A percentile compares a stretch with the other conserved stretches of the same genome.
These are phyloP conservation scores for Pisolithus microcarpus DNA, from an alignment of 768 basidiomycete genomes.

Conservation along the genomic window DNA sequence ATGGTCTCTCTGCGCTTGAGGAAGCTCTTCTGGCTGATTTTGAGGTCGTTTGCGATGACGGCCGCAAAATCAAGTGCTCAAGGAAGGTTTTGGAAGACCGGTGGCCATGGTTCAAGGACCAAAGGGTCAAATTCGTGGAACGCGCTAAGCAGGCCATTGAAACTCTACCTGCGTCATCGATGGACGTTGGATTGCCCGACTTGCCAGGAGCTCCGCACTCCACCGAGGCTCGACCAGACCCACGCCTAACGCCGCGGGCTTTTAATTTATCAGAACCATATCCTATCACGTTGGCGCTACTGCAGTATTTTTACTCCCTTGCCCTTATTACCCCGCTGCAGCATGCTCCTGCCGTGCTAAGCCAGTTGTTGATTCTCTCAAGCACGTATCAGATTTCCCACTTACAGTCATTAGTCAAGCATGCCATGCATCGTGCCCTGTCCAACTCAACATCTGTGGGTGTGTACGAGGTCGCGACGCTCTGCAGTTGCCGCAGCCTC, in stretches of 20 bases:
- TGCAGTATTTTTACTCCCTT: conserved; percentile 92
- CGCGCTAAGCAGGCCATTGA: conserved; percentile 52
- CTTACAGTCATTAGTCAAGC: conserved; percentile 75
- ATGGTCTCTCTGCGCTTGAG: conserved; percentile 79
- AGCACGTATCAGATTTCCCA: conserved; percentile 76
- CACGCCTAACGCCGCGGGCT: conserved; percentile 70
- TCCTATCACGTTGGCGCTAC: conserved; percentile 76
- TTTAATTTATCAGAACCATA: conserved; percentile 85
- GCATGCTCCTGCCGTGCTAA: conserved; percentile 82
- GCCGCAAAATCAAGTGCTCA: conserved; percentile 74
- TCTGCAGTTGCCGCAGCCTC: conserved; percentile 81
- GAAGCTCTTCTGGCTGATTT: conserved; percentile 83
- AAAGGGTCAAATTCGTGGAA: conserved; percentile 52
- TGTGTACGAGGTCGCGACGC: conserved; percentile 91
- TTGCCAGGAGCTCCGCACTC: conserved; percentile 44
- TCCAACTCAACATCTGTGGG: conserved; percentile 82
- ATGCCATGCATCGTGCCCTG: conserved; percentile 87
- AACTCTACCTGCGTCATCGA: conserved; percentile 49
- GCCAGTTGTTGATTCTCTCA: conserved; percentile 76
- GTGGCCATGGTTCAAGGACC: conserved; percentile 92
- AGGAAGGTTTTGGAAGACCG: conserved; percentile 79
- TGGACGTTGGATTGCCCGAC: conserved; percentile 59
- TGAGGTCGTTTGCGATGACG: conserved; percentile 88
- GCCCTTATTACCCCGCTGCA: conserved; percentile 86
- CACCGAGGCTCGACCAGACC: conserved; percentile 57